Evolutionary conservation across 2,329 filamentous ascomycete species (phyloP), one percentile per base, ranked within the genome.

Genomic region (Pestalotiopsis sp.): DNA sequence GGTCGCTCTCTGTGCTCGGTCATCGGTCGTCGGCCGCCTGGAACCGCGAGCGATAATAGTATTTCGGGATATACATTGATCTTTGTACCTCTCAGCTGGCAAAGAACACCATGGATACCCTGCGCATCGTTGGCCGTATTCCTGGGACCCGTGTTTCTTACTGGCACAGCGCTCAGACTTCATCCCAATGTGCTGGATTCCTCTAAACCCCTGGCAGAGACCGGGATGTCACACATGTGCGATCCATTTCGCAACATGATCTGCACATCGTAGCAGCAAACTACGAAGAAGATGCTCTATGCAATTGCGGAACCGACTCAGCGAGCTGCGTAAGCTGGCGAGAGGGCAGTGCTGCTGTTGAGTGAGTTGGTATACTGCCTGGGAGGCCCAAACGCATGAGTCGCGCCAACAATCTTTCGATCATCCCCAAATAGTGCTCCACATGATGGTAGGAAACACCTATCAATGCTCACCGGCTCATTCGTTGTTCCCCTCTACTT

Each of bases 381-480:
- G 20, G 20, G 20, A 52, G 45, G 45, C 20, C 45, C 45, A n/a
- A 52, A 17, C 45, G 45, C 45, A 52, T 52, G 61, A 25, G 20
- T 31, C 27, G 27, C 38, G 25, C 38, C 61, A 36, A 38, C 61
- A 64, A 64, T 25, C 61, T 45, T 49, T 64, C 61, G 23, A 52
- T 64, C 45, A n/a, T 52, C 38, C 38, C 63, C 25, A 56, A 49
- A 36, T 13, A 11, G 23, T 31, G 17, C 63, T 27, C 45, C 63
- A 57, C 45, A 27, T 31, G 13, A 17, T 14, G 17, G 52, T 45
- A 23, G 40, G 49, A 27, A 36, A 11, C n/a, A 31, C 11, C 40
- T 27, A 64, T 13, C 36, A 13, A 17, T 23, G 9, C 38, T 38
- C 27, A 13, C 27, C 13, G 27, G n/a, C 27, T 36, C 60, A 38